Base-by-base conservation (phyloP, 768 basidiomycete genomes). In the Suillus sp. region DNA sequence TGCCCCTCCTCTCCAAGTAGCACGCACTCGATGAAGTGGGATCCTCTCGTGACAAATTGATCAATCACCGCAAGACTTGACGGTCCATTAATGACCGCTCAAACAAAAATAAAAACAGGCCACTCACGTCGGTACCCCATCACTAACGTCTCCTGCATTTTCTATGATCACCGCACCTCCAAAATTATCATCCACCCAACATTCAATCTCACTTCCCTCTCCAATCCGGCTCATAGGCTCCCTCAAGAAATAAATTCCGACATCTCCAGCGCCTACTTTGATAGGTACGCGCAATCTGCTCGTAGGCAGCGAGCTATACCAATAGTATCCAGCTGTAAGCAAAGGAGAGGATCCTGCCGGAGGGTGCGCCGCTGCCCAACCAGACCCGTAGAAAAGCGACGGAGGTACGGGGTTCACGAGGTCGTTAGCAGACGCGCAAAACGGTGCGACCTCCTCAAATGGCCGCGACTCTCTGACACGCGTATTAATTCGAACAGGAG, bases 181-280 rank as follows among this genome's bases (percentile, higher is more conserved):
- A 66, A 88, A 85, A 72, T 99, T 99, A 74, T 99, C 96, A 74
- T 99, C 97, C 37, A 99, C 97, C 96, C 96, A 99, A 74, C 97
- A 99, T 69, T 92, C 86, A 4, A 96, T 80, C 59, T 84, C 82
- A 68, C 88, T 88, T 37, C 92, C 90, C 64, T 84, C 79, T 6
- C 84, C 87, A 40, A 86, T 80, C 20, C 78, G 73, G 30, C 69
- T 70, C 56, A 81, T 77, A 13, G 93, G 89, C 65, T 95, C 93
- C 73, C 84, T 84, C 37, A 98, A 64, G 76, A 88, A 97, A 77
- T 98, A 98, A 10, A 99, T 82, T 42, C 92, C 95, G 45, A 99
- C 85, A 70, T 99, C 96, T 10, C 97, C 97, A 35, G 91, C 93
- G 4, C 91, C 90, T 0, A 92, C 84, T 72, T 86, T 85, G 61